Base-by-base conservation (phyloP, 345 rosid genomes). In the Clarkia xantiana region DNA sequence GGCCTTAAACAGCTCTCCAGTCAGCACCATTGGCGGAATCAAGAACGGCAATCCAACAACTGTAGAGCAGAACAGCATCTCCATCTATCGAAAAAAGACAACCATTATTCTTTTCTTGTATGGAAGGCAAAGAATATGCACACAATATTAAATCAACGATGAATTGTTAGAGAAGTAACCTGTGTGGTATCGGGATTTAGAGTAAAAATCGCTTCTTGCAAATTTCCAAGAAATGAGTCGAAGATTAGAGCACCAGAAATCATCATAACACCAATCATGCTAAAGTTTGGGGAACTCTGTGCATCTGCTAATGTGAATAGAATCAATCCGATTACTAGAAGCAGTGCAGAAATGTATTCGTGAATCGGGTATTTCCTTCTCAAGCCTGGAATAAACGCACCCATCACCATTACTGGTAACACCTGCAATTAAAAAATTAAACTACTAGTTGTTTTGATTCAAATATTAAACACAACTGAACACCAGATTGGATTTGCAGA, bases 381-480 rank as follows among this genome's bases (percentile, higher is more conserved):
- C 49, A 90, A 54, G 4, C 96, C 96, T 0, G 97, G 96, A 45
- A 90, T 79, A 55, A 90, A 90, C 5, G 97, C 84, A 11, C 94
- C 97, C 94, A 86, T 90, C 43, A 90, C 47, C 97, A 90, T 90
- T 19, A 90, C 97, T 1, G 97, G 97, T 53, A 90, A 56, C 43
- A 90, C 95, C 97, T 84, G 18, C 10, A 12, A 23, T 19, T 47
- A n/a, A 17, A 48, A 11, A 43, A 43, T n/a, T n/a, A n/a, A 20
- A 9, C 8, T 29, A 29, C 4, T 29, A 29, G 5, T 29, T 29
- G 9, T 29, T 29, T 29, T 29, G 8, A 5, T 29, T 29, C 36
- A 1, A 29, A 3, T 29, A 29, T 29, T 10, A 29, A 29, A 29
- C 25, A 22, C 25, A 22, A 22, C 5, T 22, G 25, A 22, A 22